Evolutionary conservation across 768 basidiomycete species (phyloP).

Genomic region (Lentinula sp.): DNA sequence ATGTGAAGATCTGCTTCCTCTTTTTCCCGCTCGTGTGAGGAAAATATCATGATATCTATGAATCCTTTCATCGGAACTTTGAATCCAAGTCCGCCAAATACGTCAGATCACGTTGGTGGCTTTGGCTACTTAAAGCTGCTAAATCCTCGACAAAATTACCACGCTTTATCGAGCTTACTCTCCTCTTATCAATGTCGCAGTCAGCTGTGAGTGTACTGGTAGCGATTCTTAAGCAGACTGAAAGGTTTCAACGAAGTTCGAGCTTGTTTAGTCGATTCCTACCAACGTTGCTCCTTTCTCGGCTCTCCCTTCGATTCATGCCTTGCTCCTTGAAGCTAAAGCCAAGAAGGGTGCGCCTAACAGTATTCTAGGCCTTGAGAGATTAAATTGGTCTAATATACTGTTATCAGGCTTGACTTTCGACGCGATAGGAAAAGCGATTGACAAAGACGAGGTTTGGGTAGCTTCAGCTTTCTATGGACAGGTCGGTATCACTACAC

Average conservation of each 20-base stretch:
- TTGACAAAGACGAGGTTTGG: slow-evolving; percentile 77
- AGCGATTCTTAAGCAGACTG: not conserved
- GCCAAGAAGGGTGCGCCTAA: slow-evolving; percentile 46
- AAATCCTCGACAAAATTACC: not conserved
- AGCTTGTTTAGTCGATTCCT: slow-evolving; percentile 19
- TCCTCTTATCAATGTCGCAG: slow-evolving; percentile 26
- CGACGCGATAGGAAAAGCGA: slow-evolving; percentile 55
- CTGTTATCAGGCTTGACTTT: slow-evolving; percentile 54
- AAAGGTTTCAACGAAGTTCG: not conserved
- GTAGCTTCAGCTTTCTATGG: slow-evolving; percentile 79
- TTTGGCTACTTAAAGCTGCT: not conserved
- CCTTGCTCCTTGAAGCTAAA: slow-evolving; percentile 58
- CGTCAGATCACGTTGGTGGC: not conserved
- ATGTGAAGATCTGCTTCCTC: not conserved
- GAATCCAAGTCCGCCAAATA: not conserved
- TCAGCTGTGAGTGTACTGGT: slow-evolving; percentile 23
- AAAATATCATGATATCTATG: no score
- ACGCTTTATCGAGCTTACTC: not conserved
- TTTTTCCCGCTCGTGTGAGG: not conserved
- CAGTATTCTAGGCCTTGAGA: not conserved
- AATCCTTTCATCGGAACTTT: not conserved
- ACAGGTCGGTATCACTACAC: slow-evolving; percentile 39
- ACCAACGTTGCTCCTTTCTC: slow-evolving; percentile 36
- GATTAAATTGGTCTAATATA: not conserved
- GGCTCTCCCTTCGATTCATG: slow-evolving; percentile 46